Percentiles rank a stretch among this genome's conserved stretches.
Evolutionary conservation across 257 asterid genomes (phyloP).

Genomic region (Jacaranda copaia): DNA sequence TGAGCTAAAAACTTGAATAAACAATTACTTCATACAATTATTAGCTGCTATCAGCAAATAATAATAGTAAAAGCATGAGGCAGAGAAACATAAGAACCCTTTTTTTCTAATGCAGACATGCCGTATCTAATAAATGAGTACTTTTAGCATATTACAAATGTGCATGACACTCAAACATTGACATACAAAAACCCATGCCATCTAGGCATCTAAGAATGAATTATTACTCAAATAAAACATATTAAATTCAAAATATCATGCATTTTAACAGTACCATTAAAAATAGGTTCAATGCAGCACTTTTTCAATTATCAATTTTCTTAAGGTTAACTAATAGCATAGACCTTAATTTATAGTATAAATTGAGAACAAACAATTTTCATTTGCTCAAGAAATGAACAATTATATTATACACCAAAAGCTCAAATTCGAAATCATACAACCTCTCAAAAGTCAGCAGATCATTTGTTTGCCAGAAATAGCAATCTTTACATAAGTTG

Average conservation of each 20-base stretch:
- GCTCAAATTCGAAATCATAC: neutral
- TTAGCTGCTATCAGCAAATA: constrained; percentile 8
- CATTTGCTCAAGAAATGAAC: neutral
- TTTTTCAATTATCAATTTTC: neutral
- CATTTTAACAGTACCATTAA: neutral
- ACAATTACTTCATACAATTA: neutral
- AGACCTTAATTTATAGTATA: constrained; percentile 9
- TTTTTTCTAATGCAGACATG: too few relatives aligned
- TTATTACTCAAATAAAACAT: neutral
- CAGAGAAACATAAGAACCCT: neutral
- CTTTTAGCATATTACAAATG: neutral
- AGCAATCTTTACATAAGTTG: neutral
- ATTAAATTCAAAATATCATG: neutral
- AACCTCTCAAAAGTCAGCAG: neutral
- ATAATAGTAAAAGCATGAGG: neutral
- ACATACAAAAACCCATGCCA: too few relatives aligned
- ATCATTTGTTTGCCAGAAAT: neutral
- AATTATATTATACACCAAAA: constrained; percentile 16
- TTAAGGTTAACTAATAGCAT: neutral
- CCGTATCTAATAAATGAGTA: neutral
- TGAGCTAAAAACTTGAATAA: neutral
- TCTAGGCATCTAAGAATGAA: constrained; percentile 11
- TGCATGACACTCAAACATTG: constrained; percentile 4
- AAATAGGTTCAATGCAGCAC: neutral
- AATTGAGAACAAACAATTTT: neutral